phyloP scores from a whole-genome alignment of 176 grass and related monocot species.

The Oryza australiensis region DNA sequence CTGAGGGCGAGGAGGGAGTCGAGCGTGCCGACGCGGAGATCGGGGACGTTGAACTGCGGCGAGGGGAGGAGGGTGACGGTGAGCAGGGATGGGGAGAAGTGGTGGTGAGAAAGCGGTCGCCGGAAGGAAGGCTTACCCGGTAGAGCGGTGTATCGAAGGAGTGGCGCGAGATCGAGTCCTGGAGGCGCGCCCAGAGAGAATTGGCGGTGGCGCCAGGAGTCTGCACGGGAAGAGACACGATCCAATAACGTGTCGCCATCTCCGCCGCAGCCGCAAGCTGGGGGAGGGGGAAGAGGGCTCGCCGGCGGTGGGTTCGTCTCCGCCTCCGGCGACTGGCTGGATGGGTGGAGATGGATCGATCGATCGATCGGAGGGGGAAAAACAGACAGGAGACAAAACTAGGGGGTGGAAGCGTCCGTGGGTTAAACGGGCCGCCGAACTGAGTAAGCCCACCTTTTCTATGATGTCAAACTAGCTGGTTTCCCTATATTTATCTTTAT shows the following conservation, averaged over 20 bases:
- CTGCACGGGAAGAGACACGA: conserved; percentile 73
- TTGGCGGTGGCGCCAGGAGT: conserved; percentile 35
- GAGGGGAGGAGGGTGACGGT: neutral
- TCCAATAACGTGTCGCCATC: conserved; percentile 91
- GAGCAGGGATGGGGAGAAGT: neutral
- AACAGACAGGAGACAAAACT: too few relatives aligned
- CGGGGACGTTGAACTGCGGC: conserved; percentile 72
- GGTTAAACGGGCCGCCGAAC: neutral
- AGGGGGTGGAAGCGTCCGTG: neutral
- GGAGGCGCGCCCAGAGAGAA: conserved; percentile 63
- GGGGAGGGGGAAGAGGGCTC: neutral
- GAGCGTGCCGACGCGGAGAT: conserved; percentile 86
- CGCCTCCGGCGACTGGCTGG: too few relatives aligned
- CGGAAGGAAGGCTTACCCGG: conserved; percentile 49
- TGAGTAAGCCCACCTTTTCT: neutral
- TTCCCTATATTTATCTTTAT: too few relatives aligned
- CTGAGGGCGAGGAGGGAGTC: conserved; percentile 97
- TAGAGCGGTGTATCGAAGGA: conserved; percentile 94
- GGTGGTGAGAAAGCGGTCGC: neutral
- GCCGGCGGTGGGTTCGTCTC: neutral
- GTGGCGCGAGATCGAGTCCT: conserved; percentile 74
- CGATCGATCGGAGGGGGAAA: neutral
- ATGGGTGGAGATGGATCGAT: neutral
- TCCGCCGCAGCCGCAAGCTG: neutral
- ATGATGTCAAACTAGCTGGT: too few relatives aligned